Percentiles rank a stretch among this genome's conserved stretches.
phyloP scores from a whole-genome alignment of 1,284 basidiomycete species.

The Cerioporus squamosus region DNA sequence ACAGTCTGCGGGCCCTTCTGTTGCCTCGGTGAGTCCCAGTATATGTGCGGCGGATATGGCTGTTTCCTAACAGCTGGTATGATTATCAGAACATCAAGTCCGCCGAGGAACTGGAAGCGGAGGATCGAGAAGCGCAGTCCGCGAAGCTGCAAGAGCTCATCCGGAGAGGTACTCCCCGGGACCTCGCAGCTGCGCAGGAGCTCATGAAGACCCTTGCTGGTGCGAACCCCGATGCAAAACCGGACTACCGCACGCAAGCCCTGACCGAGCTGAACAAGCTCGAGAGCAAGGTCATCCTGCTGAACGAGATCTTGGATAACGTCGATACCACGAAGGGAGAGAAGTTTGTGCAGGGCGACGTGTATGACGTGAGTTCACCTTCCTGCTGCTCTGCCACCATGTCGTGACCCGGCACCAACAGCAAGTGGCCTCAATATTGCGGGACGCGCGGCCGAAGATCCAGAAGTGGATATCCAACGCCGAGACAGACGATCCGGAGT shows the following conservation, averaged over 20 bases:
- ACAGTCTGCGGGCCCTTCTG: constrained; percentile 45
- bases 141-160: constrained; percentile 99
- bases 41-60: too few species aligned
- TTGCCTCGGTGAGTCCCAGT: constrained; percentile 51
- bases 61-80: neutral
- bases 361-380: constrained; percentile 75
- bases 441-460: constrained; percentile 88
- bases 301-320: constrained; percentile 98
- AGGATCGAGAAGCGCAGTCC: constrained; percentile 93
- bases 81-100: constrained; percentile 83
- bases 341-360: constrained; percentile 86
- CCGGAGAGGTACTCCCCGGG: constrained; percentile 92
- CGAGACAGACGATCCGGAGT: constrained; percentile 81
- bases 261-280: constrained; percentile 92
- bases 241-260: constrained; percentile 92
- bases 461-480: constrained; percentile 99
- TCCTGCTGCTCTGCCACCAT: too few species aligned
- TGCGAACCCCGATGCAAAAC: constrained; percentile 92
- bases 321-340: constrained; percentile 75
- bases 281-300: constrained; percentile 90
- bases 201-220: constrained; percentile 97
- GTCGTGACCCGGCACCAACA: constrained; percentile 31
- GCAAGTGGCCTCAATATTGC: constrained; percentile 91
- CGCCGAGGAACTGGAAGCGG: constrained; percentile 95
- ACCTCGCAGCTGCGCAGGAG: constrained; percentile 95